These are phyloP conservation scores for Lactarius trivialis DNA, from an alignment of 768 basidiomycete species.

Conservation along the genomic window DNA sequence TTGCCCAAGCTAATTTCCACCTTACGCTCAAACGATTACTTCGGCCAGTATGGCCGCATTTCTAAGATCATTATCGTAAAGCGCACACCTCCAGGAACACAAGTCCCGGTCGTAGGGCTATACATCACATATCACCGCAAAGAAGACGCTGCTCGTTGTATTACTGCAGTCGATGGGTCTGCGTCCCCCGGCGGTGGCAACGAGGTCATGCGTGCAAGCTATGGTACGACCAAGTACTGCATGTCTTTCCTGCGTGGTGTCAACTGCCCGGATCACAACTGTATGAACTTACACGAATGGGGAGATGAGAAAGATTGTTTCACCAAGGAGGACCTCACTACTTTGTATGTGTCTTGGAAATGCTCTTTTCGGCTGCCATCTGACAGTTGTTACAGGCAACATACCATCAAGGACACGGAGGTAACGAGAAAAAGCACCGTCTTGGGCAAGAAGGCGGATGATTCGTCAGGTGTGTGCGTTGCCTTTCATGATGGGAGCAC, in stretches of 20 bases:
- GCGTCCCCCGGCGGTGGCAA: conserved; percentile 84
- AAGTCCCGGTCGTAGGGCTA: conserved; percentile 76
- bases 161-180: conserved; percentile 87
- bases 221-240: conserved; percentile 97
- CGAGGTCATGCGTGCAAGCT: conserved; percentile 86
- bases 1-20: conserved; percentile 72
- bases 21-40: conserved; percentile 90
- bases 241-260: conserved; percentile 87
- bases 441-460: conserved; percentile 54
- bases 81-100: conserved; percentile 68
- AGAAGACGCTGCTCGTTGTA: conserved; percentile 91
- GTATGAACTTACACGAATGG: conserved; percentile 96
- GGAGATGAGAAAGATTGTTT: conserved; percentile 98
- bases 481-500: not conserved
- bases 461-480: conserved; percentile 18
- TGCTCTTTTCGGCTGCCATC: conserved; percentile 2
- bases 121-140: conserved; percentile 94
- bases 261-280: conserved; percentile 79
- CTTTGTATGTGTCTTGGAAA: conserved; percentile 51
- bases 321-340: conserved; percentile 92
- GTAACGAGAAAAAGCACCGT: conserved; percentile 46
- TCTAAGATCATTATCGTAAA: conserved; percentile 91
- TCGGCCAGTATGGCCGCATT: conserved; percentile 98
- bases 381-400: conserved; percentile 52
- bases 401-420: conserved; percentile 87